phyloP scores from a whole-genome alignment of 176 grass and related monocot species.

The Poa annua region DNA sequence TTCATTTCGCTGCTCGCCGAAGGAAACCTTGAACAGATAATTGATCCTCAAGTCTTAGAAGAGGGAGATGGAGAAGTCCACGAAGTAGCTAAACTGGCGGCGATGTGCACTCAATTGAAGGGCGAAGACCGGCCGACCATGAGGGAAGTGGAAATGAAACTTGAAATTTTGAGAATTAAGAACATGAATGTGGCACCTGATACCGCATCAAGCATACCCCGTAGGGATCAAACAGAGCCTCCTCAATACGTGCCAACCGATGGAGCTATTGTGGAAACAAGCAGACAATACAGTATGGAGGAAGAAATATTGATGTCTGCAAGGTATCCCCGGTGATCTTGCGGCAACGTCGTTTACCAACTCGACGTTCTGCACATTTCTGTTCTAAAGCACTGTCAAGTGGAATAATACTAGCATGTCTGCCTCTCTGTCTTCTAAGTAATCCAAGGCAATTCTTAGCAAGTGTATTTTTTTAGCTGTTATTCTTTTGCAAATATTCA shows the following conservation, averaged over 20 bases:
- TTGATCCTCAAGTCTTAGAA: conserved; percentile 17
- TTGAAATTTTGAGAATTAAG: neutral
- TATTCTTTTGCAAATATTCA: neutral
- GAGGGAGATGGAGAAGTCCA: conserved; percentile 5
- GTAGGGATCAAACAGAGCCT: neutral
- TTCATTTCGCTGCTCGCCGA: neutral
- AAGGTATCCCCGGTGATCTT: conserved; percentile 1
- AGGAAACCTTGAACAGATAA: neutral
- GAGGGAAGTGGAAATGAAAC: too few relatives aligned
- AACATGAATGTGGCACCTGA: neutral
- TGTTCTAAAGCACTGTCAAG: neutral
- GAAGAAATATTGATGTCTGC: neutral
- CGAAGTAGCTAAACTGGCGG: conserved; percentile 28
- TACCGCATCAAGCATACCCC: neutral
- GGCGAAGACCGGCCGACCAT: conserved; percentile 33
- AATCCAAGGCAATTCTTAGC: too few relatives aligned
- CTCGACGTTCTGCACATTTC: neutral
- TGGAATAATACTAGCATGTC: neutral
- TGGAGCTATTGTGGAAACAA: neutral
- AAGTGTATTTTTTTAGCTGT: too few relatives aligned
- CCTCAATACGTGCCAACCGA: neutral
- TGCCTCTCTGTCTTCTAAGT: neutral
- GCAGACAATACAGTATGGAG: neutral
- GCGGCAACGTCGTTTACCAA: neutral
- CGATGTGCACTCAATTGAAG: conserved; percentile 36